Evolutionary conservation across 805 yeast species (phyloP), one percentile per base, ranked within the genome.

Genomic region (Cyberlindnera euphorbiiphila): DNA sequence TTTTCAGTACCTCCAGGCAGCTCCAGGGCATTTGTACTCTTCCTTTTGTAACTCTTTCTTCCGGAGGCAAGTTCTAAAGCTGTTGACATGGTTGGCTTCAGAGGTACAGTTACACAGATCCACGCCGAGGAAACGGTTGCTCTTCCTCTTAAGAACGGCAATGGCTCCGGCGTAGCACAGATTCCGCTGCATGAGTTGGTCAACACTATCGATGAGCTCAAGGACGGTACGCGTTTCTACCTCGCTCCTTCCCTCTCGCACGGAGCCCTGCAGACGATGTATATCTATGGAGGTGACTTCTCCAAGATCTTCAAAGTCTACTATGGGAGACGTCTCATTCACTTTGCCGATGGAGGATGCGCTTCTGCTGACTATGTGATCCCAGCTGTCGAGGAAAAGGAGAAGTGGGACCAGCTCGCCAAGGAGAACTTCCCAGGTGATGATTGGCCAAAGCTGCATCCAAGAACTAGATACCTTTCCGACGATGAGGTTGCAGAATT

Each of bases 221-320:
- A 57, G 25, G 53, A 73, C 32, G 69, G 70, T 7, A 56, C 76
- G 26, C 68, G 67, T 49, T 70, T 81, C 48, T 62, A 74, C 57
- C 64, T 81, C 55, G 72, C 76, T 44, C 93, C 93, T 7, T 60
- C 72, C 4, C 57, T 82, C 20, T 76, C 76, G 57, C 78, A 78
- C 42, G 96, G 96, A 17, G 72, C 81, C 39, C 60, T 85, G 19
- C 96, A 89, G 60, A 87, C 96, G 2, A 54, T 82, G 56, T 79
- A 76, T 53, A 76, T 89, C 31, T 38, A 50, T n/a, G 73, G 81
- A 3, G 74, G 76, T 25, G 69, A 70, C 39, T 71, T 72, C 40
- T 65, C 74, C n/a, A 62, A 65, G 28, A 59, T 60, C 20, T 81
- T 80, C 45, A 62, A 63, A 29, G 73, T 85, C 3, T 76, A 76